Percentiles rank a stretch among this genome's conserved stretches.
These are phyloP conservation scores for Fusarium falciforme DNA, from an alignment of 2,329 filamentous ascomycete species.

Conservation along the genomic window DNA sequence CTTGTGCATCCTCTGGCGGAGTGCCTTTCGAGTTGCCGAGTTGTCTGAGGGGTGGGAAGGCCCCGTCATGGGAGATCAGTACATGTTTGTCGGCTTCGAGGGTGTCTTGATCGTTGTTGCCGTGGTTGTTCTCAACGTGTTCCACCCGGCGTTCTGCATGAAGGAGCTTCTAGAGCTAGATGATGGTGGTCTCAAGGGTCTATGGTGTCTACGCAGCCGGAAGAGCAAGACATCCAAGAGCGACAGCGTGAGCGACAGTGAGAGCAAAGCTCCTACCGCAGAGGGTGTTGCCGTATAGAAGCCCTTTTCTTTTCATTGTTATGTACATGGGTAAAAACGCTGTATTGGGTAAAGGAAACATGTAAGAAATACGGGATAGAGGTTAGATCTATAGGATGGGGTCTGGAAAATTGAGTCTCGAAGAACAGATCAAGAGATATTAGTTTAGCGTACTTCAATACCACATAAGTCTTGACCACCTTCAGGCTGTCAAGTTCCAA, in stretches of 20 bases:
- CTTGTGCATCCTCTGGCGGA: slow-evolving; percentile 72
- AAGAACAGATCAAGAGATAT: neutral
- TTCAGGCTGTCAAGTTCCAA: slow-evolving; percentile 21
- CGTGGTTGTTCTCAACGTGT: slow-evolving; percentile 57
- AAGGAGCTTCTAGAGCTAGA: slow-evolving; percentile 43
- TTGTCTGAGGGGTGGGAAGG: slow-evolving; percentile 72
- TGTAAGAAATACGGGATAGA: neutral
- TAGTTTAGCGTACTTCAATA: neutral
- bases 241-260: slow-evolving; percentile 24
- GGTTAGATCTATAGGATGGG: neutral
- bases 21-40: slow-evolving; percentile 74
- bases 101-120: slow-evolving; percentile 64
- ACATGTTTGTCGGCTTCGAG: slow-evolving; percentile 69
- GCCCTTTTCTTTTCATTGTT: neutral
- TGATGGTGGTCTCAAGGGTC: slow-evolving; percentile 41
- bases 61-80: slow-evolving; percentile 65
- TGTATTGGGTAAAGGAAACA: neutral
- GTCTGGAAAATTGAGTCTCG: neutral
- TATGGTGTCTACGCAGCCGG: slow-evolving; percentile 42
- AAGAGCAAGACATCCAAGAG: slow-evolving; percentile 8
- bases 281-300: slow-evolving; percentile 20
- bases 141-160: slow-evolving; percentile 45
- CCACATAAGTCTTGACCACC: neutral
- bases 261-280: slow-evolving; percentile 14
- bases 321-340: neutral